Conservation (phyloP, 352 stramenopile genomes). For the Phytophthora macrochlamydospora region DNA sequence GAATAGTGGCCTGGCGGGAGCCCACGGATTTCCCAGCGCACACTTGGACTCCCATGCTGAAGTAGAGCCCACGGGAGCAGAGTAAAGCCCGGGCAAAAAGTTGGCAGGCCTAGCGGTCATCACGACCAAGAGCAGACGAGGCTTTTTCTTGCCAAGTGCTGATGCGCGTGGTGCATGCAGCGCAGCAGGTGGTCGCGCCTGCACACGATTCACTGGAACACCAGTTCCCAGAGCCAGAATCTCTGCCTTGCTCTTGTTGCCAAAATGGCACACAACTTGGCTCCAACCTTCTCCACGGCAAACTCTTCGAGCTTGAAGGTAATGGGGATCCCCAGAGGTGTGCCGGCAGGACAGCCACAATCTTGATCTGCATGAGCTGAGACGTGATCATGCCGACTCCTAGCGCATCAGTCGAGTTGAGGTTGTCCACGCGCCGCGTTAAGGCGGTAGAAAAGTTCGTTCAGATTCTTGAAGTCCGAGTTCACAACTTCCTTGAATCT, state of each 20-base stretch:
- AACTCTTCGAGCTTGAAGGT: neutral
- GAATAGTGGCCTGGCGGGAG: too few species aligned
- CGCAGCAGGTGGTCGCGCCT: neutral
- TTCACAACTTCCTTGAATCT: neutral
- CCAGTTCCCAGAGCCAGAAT: slow-evolving; percentile 2
- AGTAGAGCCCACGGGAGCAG: too few species aligned
- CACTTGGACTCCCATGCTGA: too few species aligned
- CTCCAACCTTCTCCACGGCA: neutral
- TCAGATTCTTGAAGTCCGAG: neutral
- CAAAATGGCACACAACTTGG: slow-evolving; percentile 4
- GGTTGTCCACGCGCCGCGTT: neutral
- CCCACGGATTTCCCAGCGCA: too few species aligned
- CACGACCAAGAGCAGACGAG: neutral
- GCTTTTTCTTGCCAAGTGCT: neutral
- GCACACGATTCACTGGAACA: slow-evolving; percentile 5
- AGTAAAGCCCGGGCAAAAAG: too few species aligned
- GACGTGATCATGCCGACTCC: neutral
- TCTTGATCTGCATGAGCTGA: slow-evolving; percentile 3
- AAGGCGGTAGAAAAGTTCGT: neutral
- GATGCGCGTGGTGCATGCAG: neutral
- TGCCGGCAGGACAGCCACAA: slow-evolving; percentile 1
- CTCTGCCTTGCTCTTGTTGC: slow-evolving; percentile 6
- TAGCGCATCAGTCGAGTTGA: neutral
- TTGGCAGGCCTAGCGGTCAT: neutral
- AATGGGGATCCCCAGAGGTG: slow-evolving; percentile 7